These are phyloP conservation scores for Amauroascus niger DNA, from an alignment of 2,329 filamentous ascomycete species.

Conservation along the genomic window DNA sequence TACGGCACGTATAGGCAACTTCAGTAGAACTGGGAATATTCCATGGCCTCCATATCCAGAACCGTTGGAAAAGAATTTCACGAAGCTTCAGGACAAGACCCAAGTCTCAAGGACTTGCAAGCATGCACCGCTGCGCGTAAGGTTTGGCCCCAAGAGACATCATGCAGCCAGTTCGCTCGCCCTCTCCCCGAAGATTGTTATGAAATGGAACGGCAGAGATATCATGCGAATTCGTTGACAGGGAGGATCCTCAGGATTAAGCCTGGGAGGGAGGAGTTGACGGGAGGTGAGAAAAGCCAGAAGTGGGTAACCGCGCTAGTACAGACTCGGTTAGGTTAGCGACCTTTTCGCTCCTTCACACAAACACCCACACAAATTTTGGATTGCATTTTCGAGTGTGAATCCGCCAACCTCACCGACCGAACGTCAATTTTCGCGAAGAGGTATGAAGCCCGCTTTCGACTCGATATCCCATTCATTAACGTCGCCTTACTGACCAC, in stretches of 20 bases:
- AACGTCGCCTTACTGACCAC: conserved; percentile 29
- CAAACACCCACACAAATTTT: conserved; percentile 37
- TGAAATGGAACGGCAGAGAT: no score
- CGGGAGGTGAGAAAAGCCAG: background rate
- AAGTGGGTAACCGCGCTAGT: conserved; percentile 23
- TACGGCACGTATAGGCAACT: background rate
- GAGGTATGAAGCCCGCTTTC: conserved; percentile 30
- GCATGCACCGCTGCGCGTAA: no score
- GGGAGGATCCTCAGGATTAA: no score
- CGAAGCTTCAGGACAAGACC: no score
- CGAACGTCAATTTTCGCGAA: conserved; percentile 36
- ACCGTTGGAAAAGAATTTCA: no score
- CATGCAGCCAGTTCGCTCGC: no score
- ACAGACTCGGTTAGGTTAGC: conserved; percentile 37
- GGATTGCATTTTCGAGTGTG: conserved; percentile 23
- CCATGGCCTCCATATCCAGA: background rate
- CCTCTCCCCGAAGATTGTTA: no score
- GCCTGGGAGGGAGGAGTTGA: background rate
- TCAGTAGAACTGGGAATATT: background rate
- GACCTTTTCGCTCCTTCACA: conserved; percentile 35
- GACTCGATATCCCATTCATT: background rate
- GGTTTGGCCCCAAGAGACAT: no score
- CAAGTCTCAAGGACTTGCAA: no score
- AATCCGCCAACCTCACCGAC: conserved; percentile 31
- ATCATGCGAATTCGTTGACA: no score